These are phyloP conservation scores for Athelia psychrophila DNA, from an alignment of 1,284 basidiomycete species.

Conservation along the genomic window DNA sequence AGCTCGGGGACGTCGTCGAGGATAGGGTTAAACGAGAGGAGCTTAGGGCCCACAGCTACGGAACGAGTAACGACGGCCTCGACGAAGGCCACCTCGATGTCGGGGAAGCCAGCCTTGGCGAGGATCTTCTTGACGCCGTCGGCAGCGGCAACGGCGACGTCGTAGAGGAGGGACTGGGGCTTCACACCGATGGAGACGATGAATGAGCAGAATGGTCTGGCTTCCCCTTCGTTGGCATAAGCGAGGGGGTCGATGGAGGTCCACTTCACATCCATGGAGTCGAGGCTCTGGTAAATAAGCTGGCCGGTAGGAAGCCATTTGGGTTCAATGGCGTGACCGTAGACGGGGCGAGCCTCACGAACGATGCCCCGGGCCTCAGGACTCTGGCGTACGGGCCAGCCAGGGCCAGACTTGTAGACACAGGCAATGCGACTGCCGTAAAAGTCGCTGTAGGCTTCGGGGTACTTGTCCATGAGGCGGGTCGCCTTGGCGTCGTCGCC, in stretches of 20 bases:
- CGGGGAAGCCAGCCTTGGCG: conserved; percentile 14
- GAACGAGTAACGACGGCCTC: conserved; percentile 13
- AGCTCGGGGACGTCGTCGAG: too few species aligned
- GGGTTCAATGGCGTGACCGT: conserved; percentile 17
- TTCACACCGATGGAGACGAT: conserved; percentile 18
- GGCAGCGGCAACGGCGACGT: conserved; percentile 17
- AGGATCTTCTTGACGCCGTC: conserved; percentile 14
- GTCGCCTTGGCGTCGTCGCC: too few species aligned
- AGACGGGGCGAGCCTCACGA: conserved; percentile 27
- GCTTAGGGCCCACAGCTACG: too few species aligned
- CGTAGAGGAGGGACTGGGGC: conserved; percentile 17
- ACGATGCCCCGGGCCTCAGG: conserved; percentile 22
- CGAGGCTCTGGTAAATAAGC: conserved; percentile 15
- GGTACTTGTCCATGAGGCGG: conserved; percentile 24
- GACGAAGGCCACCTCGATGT: conserved; percentile 16
- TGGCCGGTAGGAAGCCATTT: conserved; percentile 14
- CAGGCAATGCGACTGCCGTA: conserved; percentile 22
- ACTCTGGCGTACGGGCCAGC: conserved; percentile 22
- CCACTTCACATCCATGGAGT: conserved; percentile 15
- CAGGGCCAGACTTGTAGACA: conserved; percentile 25
- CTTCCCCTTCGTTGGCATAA: conserved; percentile 18
- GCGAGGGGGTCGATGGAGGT: conserved; percentile 19
- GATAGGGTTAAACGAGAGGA: too few species aligned
- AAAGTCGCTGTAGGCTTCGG: conserved; percentile 26
- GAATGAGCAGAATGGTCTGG: conserved; percentile 12